These are phyloP conservation scores for Saccharomycopsis microspora DNA, from an alignment of 805 yeast genomes.

Conservation along the genomic window DNA sequence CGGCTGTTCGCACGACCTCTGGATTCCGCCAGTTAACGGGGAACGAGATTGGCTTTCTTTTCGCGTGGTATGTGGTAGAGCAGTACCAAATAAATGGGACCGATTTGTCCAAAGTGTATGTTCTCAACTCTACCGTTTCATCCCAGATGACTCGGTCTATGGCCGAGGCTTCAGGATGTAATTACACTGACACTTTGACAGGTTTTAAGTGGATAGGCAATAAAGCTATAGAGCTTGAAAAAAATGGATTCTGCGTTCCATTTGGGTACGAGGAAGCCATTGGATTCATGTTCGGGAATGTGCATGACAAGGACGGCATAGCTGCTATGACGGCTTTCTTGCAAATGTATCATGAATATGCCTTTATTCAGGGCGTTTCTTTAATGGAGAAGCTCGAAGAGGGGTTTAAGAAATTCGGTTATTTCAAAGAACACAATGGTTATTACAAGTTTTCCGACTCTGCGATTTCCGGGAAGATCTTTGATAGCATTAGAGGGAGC, in stretches of 20 bases:
- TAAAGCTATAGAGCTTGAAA: constrained; percentile 61
- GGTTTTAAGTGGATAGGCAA: constrained; percentile 99
- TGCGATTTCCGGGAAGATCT: constrained; percentile 39
- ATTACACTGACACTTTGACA: constrained; percentile 73
- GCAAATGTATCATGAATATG: constrained; percentile 35
- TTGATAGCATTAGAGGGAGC: constrained; percentile 37
- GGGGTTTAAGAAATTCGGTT: constrained; percentile 62
- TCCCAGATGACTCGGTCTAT: constrained; percentile 66
- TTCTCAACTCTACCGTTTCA: constrained; percentile 86
- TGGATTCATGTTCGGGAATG: constrained; percentile 80
- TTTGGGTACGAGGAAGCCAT: constrained; percentile 94
- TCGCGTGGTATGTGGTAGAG: constrained; percentile 55
- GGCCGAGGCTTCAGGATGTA: constrained; percentile 51
- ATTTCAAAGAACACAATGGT: constrained; percentile 76
- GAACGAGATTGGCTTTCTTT: constrained; percentile 78
- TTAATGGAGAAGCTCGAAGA: constrained; percentile 40
- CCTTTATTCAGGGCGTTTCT: constrained; percentile 1
- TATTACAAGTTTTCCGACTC: constrained; percentile 61
- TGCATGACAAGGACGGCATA: constrained; percentile 90
- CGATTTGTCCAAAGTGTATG: constrained; percentile 30
- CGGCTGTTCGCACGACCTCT: constrained; percentile 43
- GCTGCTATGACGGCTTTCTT: constrained; percentile 68
- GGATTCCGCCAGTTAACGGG: constrained; percentile 80
- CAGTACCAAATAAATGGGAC: constrained; percentile 15
- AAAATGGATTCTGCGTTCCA: constrained; percentile 57